Evolutionary conservation across 2,329 filamentous ascomycete species (phyloP), one percentile per base, ranked within the genome.

Genomic region (Xylaria polymorpha): DNA sequence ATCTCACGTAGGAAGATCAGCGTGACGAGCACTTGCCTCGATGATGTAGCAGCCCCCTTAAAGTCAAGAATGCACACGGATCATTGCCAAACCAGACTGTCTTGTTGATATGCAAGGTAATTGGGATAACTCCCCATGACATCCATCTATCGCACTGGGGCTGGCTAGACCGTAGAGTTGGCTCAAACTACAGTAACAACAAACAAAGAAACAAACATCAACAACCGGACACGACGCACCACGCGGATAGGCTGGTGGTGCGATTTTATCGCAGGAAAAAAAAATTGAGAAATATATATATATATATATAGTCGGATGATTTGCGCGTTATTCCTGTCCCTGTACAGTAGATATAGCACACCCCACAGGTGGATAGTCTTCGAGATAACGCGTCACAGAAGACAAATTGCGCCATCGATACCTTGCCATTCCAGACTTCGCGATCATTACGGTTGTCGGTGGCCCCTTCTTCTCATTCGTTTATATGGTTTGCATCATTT

Each of bases 371-470:
- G 53, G 53, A 41, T 22, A 41, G 37, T 15, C 25, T 10, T 41
- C 35, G 37, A 41, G 20, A 41, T 41, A 39, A 41, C 20, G 53
- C 55, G 14, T 53, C 10, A 35, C 18, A n/a, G n/a, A 1, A n/a
- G 50, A 15, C 18, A 18, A n/a, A 58, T 58, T 58, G 37, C 55
- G 55, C 55, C 55, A 58, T 58, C 25, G 35, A 14, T 12, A 18
- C 53, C 53, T 22, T 57, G 22, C 53, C 32, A 25, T 41, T 57
- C 53, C 18, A 18, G 20, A 25, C 50, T 43, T 56, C 29, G 12
- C 20, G 15, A n/a, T 58, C 9, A 57, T 43, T 6, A 43, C 37
- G 55, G 55, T 41, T 57, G 55, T 57, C 55, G 55, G 55, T 5
- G 3, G 5, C 35, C 37, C 37, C 35, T 41, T 57, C 37, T 43